phyloP scores from a whole-genome alignment of 768 basidiomycete species.

The Psilocybe azurescens region DNA sequence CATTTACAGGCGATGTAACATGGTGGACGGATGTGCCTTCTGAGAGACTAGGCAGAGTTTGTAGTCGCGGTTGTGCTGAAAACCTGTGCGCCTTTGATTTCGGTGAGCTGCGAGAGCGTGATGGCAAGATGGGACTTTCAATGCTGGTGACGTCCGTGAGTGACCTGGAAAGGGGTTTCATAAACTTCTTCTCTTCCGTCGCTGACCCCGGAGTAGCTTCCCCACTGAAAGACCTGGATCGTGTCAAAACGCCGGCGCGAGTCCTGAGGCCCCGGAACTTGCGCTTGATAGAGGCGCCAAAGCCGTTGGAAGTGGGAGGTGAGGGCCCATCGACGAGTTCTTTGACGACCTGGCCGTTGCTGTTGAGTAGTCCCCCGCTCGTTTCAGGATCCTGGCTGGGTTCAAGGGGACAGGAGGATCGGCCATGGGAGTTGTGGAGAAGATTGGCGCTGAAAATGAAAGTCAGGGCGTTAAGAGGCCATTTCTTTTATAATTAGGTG shows the following conservation, averaged over 20 bases:
- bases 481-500: neutral
- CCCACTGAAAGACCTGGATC: constrained; percentile 30
- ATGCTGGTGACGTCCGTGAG: constrained; percentile 16
- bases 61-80: constrained; percentile 7
- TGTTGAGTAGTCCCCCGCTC: constrained; percentile 44
- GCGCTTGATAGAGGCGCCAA: constrained; percentile 23
- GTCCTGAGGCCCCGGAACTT: constrained; percentile 18
- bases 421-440: constrained; percentile 11
- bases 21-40: constrained; percentile 8
- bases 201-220: constrained; percentile 3
- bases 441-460: constrained; percentile 2
- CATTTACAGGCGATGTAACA: neutral
- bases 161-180: constrained; percentile 21
- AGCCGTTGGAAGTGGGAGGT: constrained; percentile 2
- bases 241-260: constrained; percentile 40
- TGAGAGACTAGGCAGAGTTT: constrained; percentile 15
- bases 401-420: constrained; percentile 8
- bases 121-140: neutral
- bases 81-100: neutral
- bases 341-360: constrained; percentile 30
- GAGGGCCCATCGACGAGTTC: constrained; percentile 23
- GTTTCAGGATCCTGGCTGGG: constrained; percentile 30
- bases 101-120: neutral
- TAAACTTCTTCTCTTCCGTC: neutral
- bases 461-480: constrained; percentile 1